These are phyloP conservation scores for Citrus cavaleriei DNA, from an alignment of 345 rosid species.

Conservation along the genomic window DNA sequence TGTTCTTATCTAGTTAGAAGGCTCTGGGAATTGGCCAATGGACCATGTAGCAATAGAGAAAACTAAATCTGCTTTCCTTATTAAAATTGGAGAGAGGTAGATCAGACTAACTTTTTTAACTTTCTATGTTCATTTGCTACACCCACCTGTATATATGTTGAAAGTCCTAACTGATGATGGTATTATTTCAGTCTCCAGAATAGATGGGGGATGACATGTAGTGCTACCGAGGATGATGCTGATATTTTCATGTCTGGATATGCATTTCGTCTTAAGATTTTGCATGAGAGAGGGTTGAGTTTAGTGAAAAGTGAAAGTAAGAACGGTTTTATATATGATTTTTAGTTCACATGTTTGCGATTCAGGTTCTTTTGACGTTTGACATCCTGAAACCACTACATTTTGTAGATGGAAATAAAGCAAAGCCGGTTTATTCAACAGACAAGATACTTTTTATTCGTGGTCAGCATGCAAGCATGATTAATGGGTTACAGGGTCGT, in stretches of 20 bases:
- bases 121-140: slow-evolving; percentile 6
- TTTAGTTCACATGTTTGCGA: slow-evolving; percentile 1
- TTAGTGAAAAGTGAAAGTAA: slow-evolving; percentile 74
- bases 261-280: slow-evolving; percentile 74
- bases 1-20: slow-evolving; percentile 67
- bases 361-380: slow-evolving; percentile 10
- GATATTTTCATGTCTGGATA: slow-evolving; percentile 74
- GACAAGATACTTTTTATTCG: slow-evolving; percentile 70
- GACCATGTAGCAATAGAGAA: slow-evolving; percentile 80
- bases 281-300: slow-evolving; percentile 87
- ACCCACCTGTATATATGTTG: background rate
- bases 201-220: slow-evolving; percentile 61
- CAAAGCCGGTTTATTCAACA: slow-evolving; percentile 49
- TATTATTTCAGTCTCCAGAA: slow-evolving; percentile 61
- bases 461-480: slow-evolving; percentile 94
- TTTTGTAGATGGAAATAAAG: slow-evolving; percentile 51
- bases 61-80: slow-evolving; percentile 87
- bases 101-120: slow-evolving; percentile 14
- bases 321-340: slow-evolving; percentile 25
- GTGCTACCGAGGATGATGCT: slow-evolving; percentile 71
- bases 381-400: slow-evolving; percentile 11
- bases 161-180: slow-evolving; percentile 11
- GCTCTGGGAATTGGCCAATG: slow-evolving; percentile 97
- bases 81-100: slow-evolving; percentile 87
- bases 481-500: slow-evolving; percentile 72